Conservation (phyloP, 345 rosid species). For the Brassica napus region DNA sequence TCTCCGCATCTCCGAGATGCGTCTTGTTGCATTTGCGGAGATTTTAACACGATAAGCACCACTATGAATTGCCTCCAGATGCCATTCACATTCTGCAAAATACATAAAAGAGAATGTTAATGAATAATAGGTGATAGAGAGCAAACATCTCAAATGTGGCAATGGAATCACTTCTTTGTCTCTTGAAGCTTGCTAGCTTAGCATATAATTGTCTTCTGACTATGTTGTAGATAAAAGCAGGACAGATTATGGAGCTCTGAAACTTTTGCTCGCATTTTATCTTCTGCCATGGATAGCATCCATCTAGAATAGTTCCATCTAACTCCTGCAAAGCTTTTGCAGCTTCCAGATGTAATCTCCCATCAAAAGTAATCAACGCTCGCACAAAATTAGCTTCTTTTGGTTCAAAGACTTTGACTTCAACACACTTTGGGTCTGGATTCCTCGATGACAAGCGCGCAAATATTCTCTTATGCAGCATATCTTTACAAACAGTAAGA, state of each 20-base stretch:
- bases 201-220: conserved; percentile 60
- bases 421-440: conserved; percentile 48
- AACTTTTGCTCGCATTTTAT: conserved; percentile 71
- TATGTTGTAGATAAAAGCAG: conserved; percentile 57
- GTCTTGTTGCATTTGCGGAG: conserved; percentile 72
- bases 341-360: conserved; percentile 88
- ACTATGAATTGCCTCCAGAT: conserved; percentile 42
- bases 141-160: conserved; percentile 10
- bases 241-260: conserved; percentile 72
- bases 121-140: neutral
- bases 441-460: conserved; percentile 60
- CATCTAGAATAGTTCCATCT: conserved; percentile 67
- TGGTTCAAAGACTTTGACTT: conserved; percentile 64
- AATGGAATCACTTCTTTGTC: conserved; percentile 48
- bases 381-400: conserved; percentile 48
- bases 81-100: conserved; percentile 54
- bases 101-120: neutral
- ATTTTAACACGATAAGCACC: conserved; percentile 71
- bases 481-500: conserved; percentile 54
- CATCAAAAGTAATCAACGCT: conserved; percentile 73
- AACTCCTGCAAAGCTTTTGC: conserved; percentile 89
- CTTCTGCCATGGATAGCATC: conserved; percentile 79
- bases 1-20: conserved; percentile 74
- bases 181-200: conserved; percentile 45
- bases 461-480: conserved; percentile 54